Conservation (phyloP, 2,329 filamentous ascomycete genomes). For the Curvularia lunata region DNA sequence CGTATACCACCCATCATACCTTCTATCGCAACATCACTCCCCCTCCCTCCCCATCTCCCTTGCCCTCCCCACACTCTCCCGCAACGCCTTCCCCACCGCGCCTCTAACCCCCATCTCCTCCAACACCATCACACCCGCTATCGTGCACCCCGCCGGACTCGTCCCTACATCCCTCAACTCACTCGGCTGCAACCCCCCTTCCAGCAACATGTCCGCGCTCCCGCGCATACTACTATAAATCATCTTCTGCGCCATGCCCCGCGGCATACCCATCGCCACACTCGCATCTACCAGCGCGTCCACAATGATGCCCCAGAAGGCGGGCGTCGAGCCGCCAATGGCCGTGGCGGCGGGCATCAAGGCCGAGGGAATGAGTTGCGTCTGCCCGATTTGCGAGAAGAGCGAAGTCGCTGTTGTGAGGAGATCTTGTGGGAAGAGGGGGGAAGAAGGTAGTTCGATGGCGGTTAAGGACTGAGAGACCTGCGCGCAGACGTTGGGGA, state of each 20-base stretch:
- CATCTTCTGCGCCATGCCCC: slow-evolving; percentile 34
- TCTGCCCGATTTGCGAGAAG: slow-evolving; percentile 34
- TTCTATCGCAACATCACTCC: too few relatives aligned
- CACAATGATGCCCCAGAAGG: slow-evolving; percentile 42
- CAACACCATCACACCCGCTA: slow-evolving; percentile 44
- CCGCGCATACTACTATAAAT: slow-evolving; percentile 45
- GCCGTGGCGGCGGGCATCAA: slow-evolving; percentile 41
- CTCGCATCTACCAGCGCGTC: slow-evolving; percentile 43
- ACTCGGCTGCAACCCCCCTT: slow-evolving; percentile 30
- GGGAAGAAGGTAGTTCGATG: slow-evolving; percentile 31
- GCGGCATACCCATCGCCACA: slow-evolving; percentile 38
- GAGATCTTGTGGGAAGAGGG: slow-evolving; percentile 19
- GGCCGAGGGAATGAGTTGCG: slow-evolving; percentile 26
- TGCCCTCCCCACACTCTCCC: slow-evolving; percentile 17
- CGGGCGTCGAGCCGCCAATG: slow-evolving; percentile 40
- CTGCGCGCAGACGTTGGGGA: slow-evolving; percentile 56
- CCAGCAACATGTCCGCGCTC: slow-evolving; percentile 39
- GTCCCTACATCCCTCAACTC: slow-evolving; percentile 40
- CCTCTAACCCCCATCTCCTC: slow-evolving; percentile 42
- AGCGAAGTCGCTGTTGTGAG: slow-evolving; percentile 28
- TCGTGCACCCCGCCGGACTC: slow-evolving; percentile 42
- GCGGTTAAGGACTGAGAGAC: slow-evolving; percentile 53
- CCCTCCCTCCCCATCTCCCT: too few relatives aligned
- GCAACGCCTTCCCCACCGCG: slow-evolving; percentile 45
- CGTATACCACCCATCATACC: too few relatives aligned